Base-by-base conservation (phyloP, 805 yeast genomes). In the Nakazawaea pomicola region DNA sequence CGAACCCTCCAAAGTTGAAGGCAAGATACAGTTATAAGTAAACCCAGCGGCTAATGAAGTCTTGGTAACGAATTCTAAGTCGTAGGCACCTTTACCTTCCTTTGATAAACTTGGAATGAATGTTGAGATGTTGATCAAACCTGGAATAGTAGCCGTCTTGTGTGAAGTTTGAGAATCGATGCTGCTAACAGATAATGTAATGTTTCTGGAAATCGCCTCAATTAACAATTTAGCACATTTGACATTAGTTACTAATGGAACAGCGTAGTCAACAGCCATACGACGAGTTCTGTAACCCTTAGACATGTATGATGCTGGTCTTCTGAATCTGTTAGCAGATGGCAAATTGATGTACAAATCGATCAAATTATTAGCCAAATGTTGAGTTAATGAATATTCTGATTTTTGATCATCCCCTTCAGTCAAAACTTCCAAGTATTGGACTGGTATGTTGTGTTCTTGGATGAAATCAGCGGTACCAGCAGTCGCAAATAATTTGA, bases 191-290 rank as follows among this genome's bases (percentile, higher is more conserved):
- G 82, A 84, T 51, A 89, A 68, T n/a, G 70, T 47, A 49, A 71
- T 67, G 56, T 79, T 68, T 69, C 93, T 74, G 29, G 91, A 74
- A 50, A 89, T 64, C n/a, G 99, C 98, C 69, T 93, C 98, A 51
- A 93, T 81, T 65, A 93, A 73, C 51, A 93, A 72, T 68, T 93
- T 93, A 48, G 99, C 99, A 72, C 90, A 83, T 68, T 93, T 93
- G 52, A 93, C 98, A 60, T 93, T 93, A 50, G 99, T 93, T 38
- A 93, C 96, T 62, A 93, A 74, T 38, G 99, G 99, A 60, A 93
- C 89, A 39, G 97, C 90, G 63, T 86, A 95, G 67, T 93, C 99
- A 51, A 93, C 97, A 52, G 99, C 99, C 98, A 93, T 86, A 74
- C 99, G 93, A 76, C 99, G 95, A 34, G 98, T 87, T 65, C 78